Base-by-base conservation (phyloP, 257 asterid genomes). In the Ehretia macrophylla region DNA sequence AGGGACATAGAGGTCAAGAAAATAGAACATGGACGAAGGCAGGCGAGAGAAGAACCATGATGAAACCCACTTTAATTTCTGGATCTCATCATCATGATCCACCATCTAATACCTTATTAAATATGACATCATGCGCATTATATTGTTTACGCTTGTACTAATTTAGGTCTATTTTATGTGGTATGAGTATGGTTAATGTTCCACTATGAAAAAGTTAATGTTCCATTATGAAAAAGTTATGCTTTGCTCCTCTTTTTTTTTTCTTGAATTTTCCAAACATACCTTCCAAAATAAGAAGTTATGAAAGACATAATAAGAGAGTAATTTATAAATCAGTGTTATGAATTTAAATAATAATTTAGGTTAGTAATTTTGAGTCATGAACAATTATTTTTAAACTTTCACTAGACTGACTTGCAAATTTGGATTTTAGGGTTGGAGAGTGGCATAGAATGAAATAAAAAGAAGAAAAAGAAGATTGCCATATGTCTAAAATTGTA, bases 31-130 rank as follows among this genome's bases (percentile, higher is more conserved):
- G 16, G 47, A 51, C 13, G 22, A 5, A 4, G 51, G 20, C 23
- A 17, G 13, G 14, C 46, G 23, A 32, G 39, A 20, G 68, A 8
- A 37, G 18, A 62, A 10, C 37, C 1, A 60, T 47, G 46, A 51
- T 62, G 19, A 42, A 54, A 64, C 32, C 18, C 70, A 47, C 45
- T 14, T 46, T 48, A 18, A 47, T 1, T 5, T 14, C 35, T 51
- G 51, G 35, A 17, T 51, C 67, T 51, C 49, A 63, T 64, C 56
- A 64, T 64, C 14, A 55, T 12, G 20, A 21, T 55, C 37, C 38
- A 55, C 14, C 69, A 64, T 45, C 56, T 53, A 8, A 48, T 20
- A 19, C 19, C 39, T 42, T 13, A 20, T 21, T 55, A 40, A 21
- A 55, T 44, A 22, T 32, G 20, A 16, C 20, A n/a, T 14, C 32